These are phyloP conservation scores for Phaffia rhodozyma DNA, from an alignment of 1,284 basidiomycete genomes.

Conservation along the genomic window DNA sequence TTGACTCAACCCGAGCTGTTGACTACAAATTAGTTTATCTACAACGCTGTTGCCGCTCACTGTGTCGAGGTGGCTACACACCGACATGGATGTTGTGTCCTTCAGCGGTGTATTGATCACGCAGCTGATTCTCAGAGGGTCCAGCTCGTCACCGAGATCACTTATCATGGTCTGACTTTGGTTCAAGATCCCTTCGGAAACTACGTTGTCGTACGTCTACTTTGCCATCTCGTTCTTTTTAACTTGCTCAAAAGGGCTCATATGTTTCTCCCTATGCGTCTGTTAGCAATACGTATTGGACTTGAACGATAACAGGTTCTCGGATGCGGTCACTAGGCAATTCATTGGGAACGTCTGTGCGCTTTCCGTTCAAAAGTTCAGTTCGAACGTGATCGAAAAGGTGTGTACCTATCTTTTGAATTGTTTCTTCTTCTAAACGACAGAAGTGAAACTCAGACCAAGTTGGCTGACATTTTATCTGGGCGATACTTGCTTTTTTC, in stretches of 20 bases:
- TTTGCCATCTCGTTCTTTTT: background rate
- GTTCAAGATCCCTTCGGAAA: conserved; percentile 99
- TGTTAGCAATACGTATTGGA: conserved; percentile 89
- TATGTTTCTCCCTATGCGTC: conserved; percentile 11
- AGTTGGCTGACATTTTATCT: conserved; percentile 26
- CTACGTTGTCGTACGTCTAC: conserved; percentile 49
- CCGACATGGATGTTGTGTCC: conserved; percentile 95
- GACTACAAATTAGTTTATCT: conserved; percentile 69
- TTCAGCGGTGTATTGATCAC: conserved; percentile 97
- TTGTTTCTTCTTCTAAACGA: background rate
- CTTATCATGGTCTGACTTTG: conserved; percentile 90
- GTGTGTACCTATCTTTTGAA: conserved; percentile 35
- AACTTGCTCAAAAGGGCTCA: background rate
- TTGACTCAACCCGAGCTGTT: background rate
- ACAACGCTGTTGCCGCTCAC: conserved; percentile 97
- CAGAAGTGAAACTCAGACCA: conserved; percentile 5
- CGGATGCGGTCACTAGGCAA: conserved; percentile 92
- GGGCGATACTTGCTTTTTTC: conserved; percentile 16
- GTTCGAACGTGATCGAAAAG: conserved; percentile 89
- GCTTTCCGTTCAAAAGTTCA: conserved; percentile 96
- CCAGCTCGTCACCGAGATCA: conserved; percentile 97
- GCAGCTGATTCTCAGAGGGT: conserved; percentile 87
- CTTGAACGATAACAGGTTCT: conserved; percentile 94
- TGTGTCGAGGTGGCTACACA: conserved; percentile 99
- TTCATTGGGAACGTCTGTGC: conserved; percentile 97